Conservation (phyloP, 768 basidiomycete species). For the Daedaleopsis sinensis region DNA sequence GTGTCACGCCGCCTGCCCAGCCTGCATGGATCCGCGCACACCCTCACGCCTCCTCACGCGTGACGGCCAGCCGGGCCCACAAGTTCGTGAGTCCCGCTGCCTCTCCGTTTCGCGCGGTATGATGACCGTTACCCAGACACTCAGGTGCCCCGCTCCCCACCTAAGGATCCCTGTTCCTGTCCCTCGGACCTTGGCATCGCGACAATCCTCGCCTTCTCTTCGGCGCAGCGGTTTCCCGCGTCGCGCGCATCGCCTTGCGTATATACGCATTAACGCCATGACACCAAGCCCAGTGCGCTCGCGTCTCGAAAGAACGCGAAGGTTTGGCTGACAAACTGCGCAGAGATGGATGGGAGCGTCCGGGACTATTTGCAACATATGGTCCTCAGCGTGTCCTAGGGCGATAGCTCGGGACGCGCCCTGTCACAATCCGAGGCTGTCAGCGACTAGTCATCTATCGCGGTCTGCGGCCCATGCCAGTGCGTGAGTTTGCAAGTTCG, state of each 20-base stretch:
- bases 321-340: not conserved
- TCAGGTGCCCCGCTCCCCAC: not conserved
- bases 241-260: conserved; percentile 6
- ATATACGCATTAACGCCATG: conserved; percentile 22
- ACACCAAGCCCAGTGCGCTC: no score
- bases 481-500: no score
- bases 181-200: not conserved
- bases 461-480: no score
- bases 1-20: not conserved
- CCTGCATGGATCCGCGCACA: not conserved
- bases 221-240: conserved; percentile 3
- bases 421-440: no score
- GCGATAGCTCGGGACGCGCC: no score
- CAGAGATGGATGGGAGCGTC: not conserved
- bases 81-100: not conserved
- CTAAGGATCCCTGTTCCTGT: not conserved
- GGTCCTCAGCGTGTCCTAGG: no score
- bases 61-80: not conserved
- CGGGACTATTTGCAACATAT: not conserved
- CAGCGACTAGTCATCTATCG: no score
- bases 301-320: conserved; percentile 13
- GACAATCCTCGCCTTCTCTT: not conserved
- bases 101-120: not conserved
- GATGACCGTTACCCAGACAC: not conserved
- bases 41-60: not conserved